Evolutionary conservation across 1,284 basidiomycete species (phyloP).

Genomic region (Malassezia arunalokei): DNA sequence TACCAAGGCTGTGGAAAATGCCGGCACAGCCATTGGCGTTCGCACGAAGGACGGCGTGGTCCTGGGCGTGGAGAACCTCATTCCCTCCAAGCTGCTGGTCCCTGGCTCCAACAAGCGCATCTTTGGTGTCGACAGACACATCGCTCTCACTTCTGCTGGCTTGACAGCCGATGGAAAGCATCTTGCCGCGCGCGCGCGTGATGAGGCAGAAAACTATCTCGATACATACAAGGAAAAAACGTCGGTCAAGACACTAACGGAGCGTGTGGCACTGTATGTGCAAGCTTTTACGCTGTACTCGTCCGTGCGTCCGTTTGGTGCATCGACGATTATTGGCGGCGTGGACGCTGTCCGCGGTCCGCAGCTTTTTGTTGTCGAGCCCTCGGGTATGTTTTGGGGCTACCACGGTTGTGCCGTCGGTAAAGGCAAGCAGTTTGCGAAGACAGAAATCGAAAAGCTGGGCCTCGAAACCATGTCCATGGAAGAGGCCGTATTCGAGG

Average conservation of each 20-base stretch:
- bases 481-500: constrained; percentile 38
- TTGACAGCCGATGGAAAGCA: constrained; percentile 87
- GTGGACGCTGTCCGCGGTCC: constrained; percentile 67
- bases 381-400: constrained; percentile 78
- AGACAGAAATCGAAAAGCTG: constrained; percentile 95
- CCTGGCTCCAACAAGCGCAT: constrained; percentile 86
- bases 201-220: constrained; percentile 68
- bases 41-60: constrained; percentile 87
- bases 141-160: constrained; percentile 67
- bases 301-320: constrained; percentile 91
- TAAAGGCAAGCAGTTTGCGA: constrained; percentile 90
- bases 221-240: constrained; percentile 64
- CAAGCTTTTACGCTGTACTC: constrained; percentile 97
- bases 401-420: constrained; percentile 60
- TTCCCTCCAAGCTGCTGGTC: constrained; percentile 93
- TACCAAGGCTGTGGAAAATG: constrained; percentile 94
- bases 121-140: constrained; percentile 80
- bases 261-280: constrained; percentile 74
- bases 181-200: constrained; percentile 68
- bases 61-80: constrained; percentile 80
- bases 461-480: constrained; percentile 64
- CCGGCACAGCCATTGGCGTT: constrained; percentile 64
- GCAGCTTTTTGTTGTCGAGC: constrained; percentile 79
- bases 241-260: constrained; percentile 70
- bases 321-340: constrained; percentile 78